phyloP scores from a whole-genome alignment of 140 eudicot genomes.

The Bidens hawaiensis region DNA sequence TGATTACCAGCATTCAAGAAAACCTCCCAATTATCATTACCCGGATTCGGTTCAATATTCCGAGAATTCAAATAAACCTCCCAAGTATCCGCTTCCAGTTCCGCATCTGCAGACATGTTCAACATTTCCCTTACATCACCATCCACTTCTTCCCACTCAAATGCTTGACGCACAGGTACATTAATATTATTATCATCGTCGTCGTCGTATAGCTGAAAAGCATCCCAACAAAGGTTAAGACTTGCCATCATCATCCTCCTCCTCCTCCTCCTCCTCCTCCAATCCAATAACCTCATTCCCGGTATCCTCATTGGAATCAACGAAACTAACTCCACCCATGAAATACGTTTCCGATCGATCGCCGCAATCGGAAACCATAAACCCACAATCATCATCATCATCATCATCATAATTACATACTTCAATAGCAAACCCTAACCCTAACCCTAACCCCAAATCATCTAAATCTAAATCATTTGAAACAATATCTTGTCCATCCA shows the following conservation, averaged over 20 bases:
- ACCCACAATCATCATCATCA: background rate
- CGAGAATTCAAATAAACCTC: constrained; percentile 41
- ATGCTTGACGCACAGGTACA: constrained; percentile 21
- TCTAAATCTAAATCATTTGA: background rate
- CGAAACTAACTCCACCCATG: background rate
- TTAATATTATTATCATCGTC: background rate
- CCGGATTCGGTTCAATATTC: constrained; percentile 26
- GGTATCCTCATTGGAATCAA: background rate
- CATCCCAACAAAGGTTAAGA: background rate
- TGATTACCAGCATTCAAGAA: constrained; percentile 38
- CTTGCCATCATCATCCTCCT: background rate
- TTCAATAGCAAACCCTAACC: background rate
- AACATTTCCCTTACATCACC: constrained; percentile 38
- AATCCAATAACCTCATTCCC: background rate
- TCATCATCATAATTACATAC: background rate
- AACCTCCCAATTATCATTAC: constrained; percentile 49
- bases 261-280: background rate
- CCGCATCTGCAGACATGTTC: constrained; percentile 32
- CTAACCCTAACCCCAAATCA: background rate
- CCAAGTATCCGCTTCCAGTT: constrained; percentile 31
- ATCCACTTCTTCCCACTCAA: constrained; percentile 78
- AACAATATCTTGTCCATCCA: background rate
- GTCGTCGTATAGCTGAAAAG: background rate
- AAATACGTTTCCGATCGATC: background rate
- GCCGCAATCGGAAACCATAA: background rate